phyloP scores from a whole-genome alignment of 257 asterid species.

The Handroanthus guayacan region DNA sequence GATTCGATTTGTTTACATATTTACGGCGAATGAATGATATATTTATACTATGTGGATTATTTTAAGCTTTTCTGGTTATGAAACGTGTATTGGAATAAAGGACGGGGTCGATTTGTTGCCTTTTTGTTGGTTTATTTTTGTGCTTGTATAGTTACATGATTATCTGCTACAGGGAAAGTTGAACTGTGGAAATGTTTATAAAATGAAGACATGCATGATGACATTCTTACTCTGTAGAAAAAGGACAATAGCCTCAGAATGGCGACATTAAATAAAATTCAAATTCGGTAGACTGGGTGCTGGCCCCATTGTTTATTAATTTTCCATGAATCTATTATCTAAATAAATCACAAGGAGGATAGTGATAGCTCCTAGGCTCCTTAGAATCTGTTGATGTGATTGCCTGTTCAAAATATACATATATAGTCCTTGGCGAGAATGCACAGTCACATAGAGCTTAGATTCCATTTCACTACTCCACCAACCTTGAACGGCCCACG shows the following conservation, averaged over 20 bases:
- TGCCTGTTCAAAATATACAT: not conserved
- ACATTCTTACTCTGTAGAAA: conserved; percentile 40
- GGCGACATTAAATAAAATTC: conserved; percentile 30
- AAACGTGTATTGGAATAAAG: too few relatives aligned
- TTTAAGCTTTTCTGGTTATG: too few relatives aligned
- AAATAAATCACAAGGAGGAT: conserved; percentile 30
- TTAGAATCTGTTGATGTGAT: conserved; percentile 48
- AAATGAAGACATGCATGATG: conserved; percentile 53
- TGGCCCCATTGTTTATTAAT: conserved; percentile 37
- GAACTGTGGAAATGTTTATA: conserved; percentile 17
- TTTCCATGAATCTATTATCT: not conserved
- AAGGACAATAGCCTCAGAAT: conserved; percentile 33
- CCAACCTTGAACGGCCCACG: conserved; percentile 61
- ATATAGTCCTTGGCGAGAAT: conserved; percentile 15
- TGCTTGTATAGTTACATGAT: too few relatives aligned
- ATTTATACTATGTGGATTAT: too few relatives aligned
- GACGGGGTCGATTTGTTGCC: too few relatives aligned
- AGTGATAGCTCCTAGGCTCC: conserved; percentile 34
- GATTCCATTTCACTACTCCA: conserved; percentile 52
- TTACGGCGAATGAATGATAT: too few relatives aligned
- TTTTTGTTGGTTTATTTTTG: too few relatives aligned
- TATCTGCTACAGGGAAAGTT: too few relatives aligned
- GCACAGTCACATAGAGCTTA: conserved; percentile 34
- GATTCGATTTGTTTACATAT: not conserved
- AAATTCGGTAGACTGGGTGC: conserved; percentile 31